These are phyloP conservation scores for Pholiota microspora DNA, from an alignment of 768 basidiomycete genomes.

Conservation along the genomic window DNA sequence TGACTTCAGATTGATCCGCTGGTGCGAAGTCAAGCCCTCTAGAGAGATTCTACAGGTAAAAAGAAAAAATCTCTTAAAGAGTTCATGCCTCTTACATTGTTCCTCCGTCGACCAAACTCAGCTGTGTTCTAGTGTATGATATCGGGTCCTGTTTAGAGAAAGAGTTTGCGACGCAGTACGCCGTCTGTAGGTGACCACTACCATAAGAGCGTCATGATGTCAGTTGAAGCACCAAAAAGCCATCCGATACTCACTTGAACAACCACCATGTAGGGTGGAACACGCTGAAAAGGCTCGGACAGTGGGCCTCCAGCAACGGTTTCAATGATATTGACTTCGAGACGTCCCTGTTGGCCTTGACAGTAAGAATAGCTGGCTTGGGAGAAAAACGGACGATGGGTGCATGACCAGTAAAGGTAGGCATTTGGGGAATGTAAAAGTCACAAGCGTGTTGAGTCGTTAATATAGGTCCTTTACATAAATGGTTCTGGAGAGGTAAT, in stretches of 20 bases:
- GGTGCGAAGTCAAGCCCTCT: constrained; percentile 67
- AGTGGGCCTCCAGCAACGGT: constrained; percentile 35
- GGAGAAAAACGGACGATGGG: constrained; percentile 26
- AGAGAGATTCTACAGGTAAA: background rate
- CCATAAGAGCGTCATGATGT: background rate
- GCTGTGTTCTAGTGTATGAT: constrained; percentile 44
- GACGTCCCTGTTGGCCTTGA: constrained; percentile 27
- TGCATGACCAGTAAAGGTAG: background rate
- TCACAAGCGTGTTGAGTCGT: background rate
- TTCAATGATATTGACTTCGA: constrained; percentile 32
- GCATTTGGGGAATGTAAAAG: background rate
- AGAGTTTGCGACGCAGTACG: constrained; percentile 54
- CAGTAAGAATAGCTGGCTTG: constrained; percentile 31
- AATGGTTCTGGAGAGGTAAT: background rate
- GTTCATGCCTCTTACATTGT: constrained; percentile 46
- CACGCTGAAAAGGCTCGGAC: constrained; percentile 37
- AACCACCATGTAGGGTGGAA: constrained; percentile 50
- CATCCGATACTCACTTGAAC: constrained; percentile 32
- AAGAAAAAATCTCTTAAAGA: constrained; percentile 1
- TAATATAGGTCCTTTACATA: background rate
- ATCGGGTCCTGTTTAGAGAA: constrained; percentile 54
- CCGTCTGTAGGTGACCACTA: constrained; percentile 63
- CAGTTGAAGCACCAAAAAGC: background rate
- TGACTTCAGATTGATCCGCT: constrained; percentile 29
- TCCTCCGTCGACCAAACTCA: constrained; percentile 59